Percentiles rank a stretch among this genome's conserved stretches.
Evolutionary conservation across 2,329 filamentous ascomycete genomes (phyloP).

Genomic region (Colletotrichum phormii): DNA sequence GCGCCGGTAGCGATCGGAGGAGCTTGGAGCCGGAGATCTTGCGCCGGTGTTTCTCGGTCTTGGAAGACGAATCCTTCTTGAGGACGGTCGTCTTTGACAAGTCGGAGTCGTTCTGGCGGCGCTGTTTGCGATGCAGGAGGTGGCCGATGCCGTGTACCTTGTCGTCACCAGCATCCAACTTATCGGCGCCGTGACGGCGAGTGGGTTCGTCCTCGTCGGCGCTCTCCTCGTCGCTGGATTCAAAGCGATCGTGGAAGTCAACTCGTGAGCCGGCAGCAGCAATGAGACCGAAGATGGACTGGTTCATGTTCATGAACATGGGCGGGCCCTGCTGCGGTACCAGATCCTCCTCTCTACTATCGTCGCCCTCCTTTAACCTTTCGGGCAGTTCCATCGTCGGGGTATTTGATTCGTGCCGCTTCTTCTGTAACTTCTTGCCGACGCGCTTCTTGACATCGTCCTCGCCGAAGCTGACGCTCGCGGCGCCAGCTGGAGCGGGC

Average conservation of each 20-base stretch:
- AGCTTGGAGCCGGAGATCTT: constrained; percentile 69
- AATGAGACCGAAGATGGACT: constrained; percentile 93
- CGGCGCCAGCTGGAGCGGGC: constrained; percentile 21
- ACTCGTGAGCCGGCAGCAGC: constrained; percentile 86
- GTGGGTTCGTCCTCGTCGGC: constrained; percentile 54
- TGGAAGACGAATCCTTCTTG: constrained; percentile 46
- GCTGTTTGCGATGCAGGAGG: constrained; percentile 48
- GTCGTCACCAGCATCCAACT: background rate
- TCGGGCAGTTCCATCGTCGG: constrained; percentile 64
- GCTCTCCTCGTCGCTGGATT: constrained; percentile 87
- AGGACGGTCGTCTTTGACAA: constrained; percentile 47
- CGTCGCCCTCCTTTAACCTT: constrained; percentile 61
- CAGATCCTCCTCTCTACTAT: constrained; percentile 61
- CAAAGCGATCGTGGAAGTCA: constrained; percentile 85
- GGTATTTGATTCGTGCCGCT: constrained; percentile 50
- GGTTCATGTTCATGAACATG: constrained; percentile 83
- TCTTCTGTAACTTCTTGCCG: constrained; percentile 59
- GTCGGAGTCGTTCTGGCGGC: constrained; percentile 49
- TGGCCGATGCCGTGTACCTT: constrained; percentile 4
- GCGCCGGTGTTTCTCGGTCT: constrained; percentile 62
- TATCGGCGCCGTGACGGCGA: constrained; percentile 11
- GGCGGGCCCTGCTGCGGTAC: constrained; percentile 57
- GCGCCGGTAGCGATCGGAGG: constrained; percentile 72
- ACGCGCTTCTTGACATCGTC: constrained; percentile 52
- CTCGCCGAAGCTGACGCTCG: constrained; percentile 46